Evolutionary conservation across 345 rosid genomes (phyloP), one percentile per base, ranked within the genome.

Genomic region (Lagerstroemia speciosa): DNA sequence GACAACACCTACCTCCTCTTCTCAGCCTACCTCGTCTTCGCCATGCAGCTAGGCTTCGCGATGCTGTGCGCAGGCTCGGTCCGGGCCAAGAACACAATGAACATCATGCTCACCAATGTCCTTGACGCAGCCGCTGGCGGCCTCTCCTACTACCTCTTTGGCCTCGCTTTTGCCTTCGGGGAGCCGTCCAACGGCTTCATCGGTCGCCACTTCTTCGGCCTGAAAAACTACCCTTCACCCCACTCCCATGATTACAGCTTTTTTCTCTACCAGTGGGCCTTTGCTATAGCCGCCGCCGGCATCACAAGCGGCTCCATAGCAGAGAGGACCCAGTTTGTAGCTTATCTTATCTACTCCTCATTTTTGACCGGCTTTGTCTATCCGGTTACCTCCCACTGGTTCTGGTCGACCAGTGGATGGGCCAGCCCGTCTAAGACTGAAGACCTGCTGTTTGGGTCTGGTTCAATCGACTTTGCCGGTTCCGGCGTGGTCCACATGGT

Each of bases 51-150:
- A 0, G 96, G 93, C 66, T 90, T 90, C 32, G 96, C 96, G 71
- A 89, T 89, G 96, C 88, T 89, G 26, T 85, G 96, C 30, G 91
- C 91, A 2, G 93, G 96, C 20, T 90, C 93, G 1, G 91, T 90
- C 53, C 80, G 89, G 2, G 93, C 93, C 62, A 87, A 90, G 72
- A 90, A 87, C 83, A 83, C 91, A 74, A 90, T 87, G 90, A 89
- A 89, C 81, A 89, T 87, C 74, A 85, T 89, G 93, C 83, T 89
- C 58, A 85, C 89, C 2, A 90, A 86, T 62, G 89, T 90, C 66
- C 88, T 90, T 12, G 93, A 90, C 64, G 91, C 93, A 0, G 89
- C 93, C 0, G 82, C 91, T 6, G 89, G 96, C 6, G 87, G 83
- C n/a, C 77, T 90, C 57, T 85, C 87, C 10, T 90, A 87, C 52